phyloP scores from a whole-genome alignment of 768 basidiomycete species.

The Sarcodon aspratus region DNA sequence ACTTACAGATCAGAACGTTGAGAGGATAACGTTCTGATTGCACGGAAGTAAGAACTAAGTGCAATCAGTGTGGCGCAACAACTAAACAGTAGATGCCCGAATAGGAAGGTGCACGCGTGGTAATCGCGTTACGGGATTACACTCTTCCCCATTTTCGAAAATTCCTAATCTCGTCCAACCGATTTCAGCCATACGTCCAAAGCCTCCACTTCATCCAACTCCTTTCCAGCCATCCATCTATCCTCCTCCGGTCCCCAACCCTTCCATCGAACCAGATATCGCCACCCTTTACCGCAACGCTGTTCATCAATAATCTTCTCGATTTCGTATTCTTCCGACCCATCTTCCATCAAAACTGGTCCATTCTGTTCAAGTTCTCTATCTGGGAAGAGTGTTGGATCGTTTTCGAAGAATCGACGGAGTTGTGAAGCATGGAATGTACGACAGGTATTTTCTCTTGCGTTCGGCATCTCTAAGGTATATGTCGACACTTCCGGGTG shows the following conservation, averaged over 20 bases:
- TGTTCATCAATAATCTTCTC: conserved; percentile 18
- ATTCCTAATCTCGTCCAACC: too few relatives aligned
- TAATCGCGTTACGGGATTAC: too few relatives aligned
- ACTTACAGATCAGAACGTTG: too few relatives aligned
- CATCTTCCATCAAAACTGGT: conserved; percentile 14
- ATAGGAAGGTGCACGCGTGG: too few relatives aligned
- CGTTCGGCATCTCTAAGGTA: conserved; percentile 15
- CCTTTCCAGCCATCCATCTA: conserved; percentile 14
- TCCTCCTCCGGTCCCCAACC: conserved; percentile 19
- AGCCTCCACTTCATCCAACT: conserved; percentile 13
- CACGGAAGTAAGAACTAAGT: too few relatives aligned
- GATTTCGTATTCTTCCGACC: conserved; percentile 14
- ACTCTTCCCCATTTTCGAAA: too few relatives aligned
- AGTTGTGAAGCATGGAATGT: conserved; percentile 24
- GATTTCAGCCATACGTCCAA: too few relatives aligned
- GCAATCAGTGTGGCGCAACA: too few relatives aligned
- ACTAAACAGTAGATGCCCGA: too few relatives aligned
- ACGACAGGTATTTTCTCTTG: conserved; percentile 15
- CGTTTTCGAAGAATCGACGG: too few relatives aligned
- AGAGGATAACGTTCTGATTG: too few relatives aligned
- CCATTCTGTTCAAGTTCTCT: conserved; percentile 12
- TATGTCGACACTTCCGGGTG: conserved; percentile 9
- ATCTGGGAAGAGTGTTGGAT: conserved; percentile 28
- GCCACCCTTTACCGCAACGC: conserved; percentile 13
- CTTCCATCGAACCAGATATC: conserved; percentile 20